These are phyloP conservation scores for Panicum miliaceum DNA, from an alignment of 176 grass and related monocot species.

Conservation along the genomic window DNA sequence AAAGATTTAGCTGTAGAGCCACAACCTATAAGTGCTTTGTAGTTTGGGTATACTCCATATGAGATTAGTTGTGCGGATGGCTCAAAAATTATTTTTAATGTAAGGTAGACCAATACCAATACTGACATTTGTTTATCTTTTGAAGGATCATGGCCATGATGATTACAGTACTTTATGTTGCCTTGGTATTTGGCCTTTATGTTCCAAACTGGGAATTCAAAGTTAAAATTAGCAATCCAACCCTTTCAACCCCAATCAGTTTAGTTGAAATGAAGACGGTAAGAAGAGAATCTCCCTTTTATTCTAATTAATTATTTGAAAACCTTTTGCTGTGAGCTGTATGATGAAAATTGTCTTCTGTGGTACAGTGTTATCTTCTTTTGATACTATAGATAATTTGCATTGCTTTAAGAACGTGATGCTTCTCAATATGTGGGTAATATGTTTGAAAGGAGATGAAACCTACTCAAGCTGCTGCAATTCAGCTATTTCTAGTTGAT, in stretches of 20 bases:
- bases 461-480: conserved; percentile 24
- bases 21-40: neutral
- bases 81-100: conserved; percentile 11
- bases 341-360: neutral
- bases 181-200: conserved; percentile 77
- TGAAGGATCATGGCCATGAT: conserved; percentile 75
- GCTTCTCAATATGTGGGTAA: neutral
- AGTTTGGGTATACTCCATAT: neutral
- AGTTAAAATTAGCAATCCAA: conserved; percentile 64
- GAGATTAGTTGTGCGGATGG: neutral
- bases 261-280: conserved; percentile 53
- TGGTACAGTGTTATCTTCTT: neutral
- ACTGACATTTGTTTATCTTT: conserved; percentile 39
- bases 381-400: neutral
- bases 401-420: neutral
- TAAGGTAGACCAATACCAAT: conserved; percentile 15
- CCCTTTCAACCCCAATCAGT: conserved; percentile 45
- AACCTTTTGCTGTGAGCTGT: neutral
- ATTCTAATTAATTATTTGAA: neutral
- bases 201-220: conserved; percentile 87
- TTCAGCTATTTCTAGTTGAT: neutral
- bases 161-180: conserved; percentile 67
- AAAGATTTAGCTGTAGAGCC: neutral
- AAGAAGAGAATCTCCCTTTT: conserved; percentile 30
- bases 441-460: conserved; percentile 27